A percentile compares a stretch with the other conserved stretches of the same genome.
Evolutionary conservation across 176 grass and related monocot genomes (phyloP).

Genomic region (Aegilops umbellulata): DNA sequence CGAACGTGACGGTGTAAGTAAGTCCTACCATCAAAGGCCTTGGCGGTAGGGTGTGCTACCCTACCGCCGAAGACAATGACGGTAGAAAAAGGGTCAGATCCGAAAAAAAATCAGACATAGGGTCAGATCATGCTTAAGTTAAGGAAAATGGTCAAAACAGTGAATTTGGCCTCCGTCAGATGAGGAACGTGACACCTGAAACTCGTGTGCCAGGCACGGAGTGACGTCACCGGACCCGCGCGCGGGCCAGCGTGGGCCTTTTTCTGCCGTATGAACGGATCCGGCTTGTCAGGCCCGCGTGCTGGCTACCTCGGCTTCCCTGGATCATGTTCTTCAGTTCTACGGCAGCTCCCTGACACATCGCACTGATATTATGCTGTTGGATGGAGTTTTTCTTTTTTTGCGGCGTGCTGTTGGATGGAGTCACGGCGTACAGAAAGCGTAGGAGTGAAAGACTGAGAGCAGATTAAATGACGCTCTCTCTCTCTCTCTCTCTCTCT

Average conservation of each 20-base stretch:
- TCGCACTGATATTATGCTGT: background rate
- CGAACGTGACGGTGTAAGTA: too few species aligned
- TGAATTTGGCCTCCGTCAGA: background rate
- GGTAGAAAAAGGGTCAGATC: too few species aligned
- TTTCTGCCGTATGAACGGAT: background rate
- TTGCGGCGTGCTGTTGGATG: too few species aligned
- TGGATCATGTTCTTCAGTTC: background rate
- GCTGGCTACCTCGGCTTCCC: background rate
- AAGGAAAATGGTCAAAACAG: too few species aligned
- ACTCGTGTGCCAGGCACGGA: background rate
- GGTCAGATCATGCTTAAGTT: too few species aligned
- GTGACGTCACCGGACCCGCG: background rate
- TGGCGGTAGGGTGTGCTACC: too few species aligned
- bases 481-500: background rate
- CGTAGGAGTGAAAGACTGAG: background rate
- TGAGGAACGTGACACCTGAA: constrained; percentile 24
- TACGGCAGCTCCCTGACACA: background rate
- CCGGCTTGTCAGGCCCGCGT: background rate
- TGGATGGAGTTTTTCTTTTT: background rate
- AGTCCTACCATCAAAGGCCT: too few species aligned
- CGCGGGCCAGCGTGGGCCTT: background rate
- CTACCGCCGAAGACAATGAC: too few species aligned
- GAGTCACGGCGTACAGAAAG: background rate
- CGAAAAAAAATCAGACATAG: too few species aligned
- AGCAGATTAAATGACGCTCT: too few species aligned